These are phyloP conservation scores for Fraxinus xanthoxyloides DNA, from an alignment of 305 asterid species.

Conservation along the genomic window DNA sequence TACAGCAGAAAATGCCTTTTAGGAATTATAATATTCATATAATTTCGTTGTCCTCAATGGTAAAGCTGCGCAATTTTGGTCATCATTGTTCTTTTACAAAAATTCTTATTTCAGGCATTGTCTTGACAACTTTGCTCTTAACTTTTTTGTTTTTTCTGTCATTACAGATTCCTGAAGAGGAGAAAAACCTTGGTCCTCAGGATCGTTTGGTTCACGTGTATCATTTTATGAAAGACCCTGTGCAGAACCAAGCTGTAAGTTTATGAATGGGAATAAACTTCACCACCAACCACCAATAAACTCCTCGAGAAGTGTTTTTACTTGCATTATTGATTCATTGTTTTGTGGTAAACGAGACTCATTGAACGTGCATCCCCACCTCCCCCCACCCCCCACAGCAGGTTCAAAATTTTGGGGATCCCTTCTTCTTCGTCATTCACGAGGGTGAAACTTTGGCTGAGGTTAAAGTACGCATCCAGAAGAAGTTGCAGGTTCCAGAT, in stretches of 20 bases:
- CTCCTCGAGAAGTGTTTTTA: neutral
- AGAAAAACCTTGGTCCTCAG: too few relatives aligned
- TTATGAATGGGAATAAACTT: neutral
- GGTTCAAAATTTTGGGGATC: constrained; percentile 71
- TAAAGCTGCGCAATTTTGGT: too few relatives aligned
- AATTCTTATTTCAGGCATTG: too few relatives aligned
- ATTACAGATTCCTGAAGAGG: too few relatives aligned
- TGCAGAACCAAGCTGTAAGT: constrained; percentile 53
- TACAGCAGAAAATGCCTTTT: too few relatives aligned
- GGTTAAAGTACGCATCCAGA: constrained; percentile 59
- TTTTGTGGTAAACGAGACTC: neutral
- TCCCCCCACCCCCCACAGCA: constrained; percentile 28
- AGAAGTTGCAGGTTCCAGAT: constrained; percentile 60
- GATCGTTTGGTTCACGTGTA: constrained; percentile 20
- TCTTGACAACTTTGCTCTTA: too few relatives aligned
- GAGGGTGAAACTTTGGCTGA: constrained; percentile 66
- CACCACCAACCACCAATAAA: neutral
- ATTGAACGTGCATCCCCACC: neutral
- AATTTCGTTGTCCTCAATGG: too few relatives aligned
- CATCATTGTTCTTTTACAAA: too few relatives aligned
- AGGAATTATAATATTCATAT: too few relatives aligned
- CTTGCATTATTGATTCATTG: neutral
- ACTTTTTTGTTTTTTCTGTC: too few relatives aligned
- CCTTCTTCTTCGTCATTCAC: constrained; percentile 67
- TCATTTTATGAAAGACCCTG: constrained; percentile 49